A percentile compares a stretch with the other conserved stretches of the same genome.
phyloP scores from a whole-genome alignment of 106 monocot genomes.

The Platanthera guangdongensis region DNA sequence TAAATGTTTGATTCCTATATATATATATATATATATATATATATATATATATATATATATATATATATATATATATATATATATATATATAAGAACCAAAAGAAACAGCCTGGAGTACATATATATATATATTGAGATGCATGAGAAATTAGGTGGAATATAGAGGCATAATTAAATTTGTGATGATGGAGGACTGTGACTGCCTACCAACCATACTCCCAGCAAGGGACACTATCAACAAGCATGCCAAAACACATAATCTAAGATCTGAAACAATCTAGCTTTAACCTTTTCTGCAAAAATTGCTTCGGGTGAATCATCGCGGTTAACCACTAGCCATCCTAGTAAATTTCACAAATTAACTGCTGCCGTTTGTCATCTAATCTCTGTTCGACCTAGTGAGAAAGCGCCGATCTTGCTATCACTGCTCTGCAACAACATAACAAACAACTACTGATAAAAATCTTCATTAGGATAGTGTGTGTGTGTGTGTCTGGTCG shows the following conservation, averaged over 20 bases:
- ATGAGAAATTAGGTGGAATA: not conserved
- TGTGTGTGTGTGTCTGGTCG: too few species aligned
- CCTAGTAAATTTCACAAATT: not conserved
- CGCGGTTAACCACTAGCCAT: not conserved
- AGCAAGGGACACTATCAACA: not conserved
- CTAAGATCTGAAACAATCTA: not conserved
- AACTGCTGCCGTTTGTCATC: constrained; percentile 8
- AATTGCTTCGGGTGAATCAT: not conserved
- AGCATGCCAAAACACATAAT: not conserved
- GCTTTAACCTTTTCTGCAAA: not conserved
- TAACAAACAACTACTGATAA: too few species aligned
- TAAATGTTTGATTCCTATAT: not conserved
- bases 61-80: constrained; percentile 3
- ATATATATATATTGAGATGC: not conserved
- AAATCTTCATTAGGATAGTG: too few species aligned
- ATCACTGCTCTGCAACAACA: constrained; percentile 11
- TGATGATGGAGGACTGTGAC: not conserved
- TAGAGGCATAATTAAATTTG: not conserved
- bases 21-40: too few species aligned
- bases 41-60: too few species aligned
- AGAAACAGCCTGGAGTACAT: not conserved
- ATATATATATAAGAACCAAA: not conserved
- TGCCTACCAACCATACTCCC: not conserved
- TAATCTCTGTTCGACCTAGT: constrained; percentile 15
- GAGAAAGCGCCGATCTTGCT: constrained; percentile 15